Percentiles rank a stretch among this genome's conserved stretches.
Evolutionary conservation across 1,284 basidiomycete genomes (phyloP).

Genomic region (Phlebopus sp.): DNA sequence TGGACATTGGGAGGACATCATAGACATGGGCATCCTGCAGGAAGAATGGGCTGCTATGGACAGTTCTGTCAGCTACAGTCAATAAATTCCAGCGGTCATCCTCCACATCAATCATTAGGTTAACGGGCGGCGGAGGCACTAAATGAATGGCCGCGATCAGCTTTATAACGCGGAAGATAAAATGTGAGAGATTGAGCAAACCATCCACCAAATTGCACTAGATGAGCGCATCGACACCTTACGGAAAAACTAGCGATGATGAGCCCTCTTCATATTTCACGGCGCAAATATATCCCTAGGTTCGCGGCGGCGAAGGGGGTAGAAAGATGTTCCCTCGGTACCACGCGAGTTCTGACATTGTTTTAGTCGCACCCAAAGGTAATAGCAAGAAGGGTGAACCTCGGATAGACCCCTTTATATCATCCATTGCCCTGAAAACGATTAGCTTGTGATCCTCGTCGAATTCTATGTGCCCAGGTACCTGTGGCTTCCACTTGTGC

Average conservation of each 20-base stretch:
- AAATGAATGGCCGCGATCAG: too few relatives aligned
- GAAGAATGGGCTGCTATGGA: slow-evolving; percentile 8
- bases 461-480: slow-evolving; percentile 34
- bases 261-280: background rate
- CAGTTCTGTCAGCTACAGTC: background rate
- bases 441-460: background rate
- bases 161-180: too few relatives aligned
- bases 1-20: slow-evolving; percentile 17
- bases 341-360: slow-evolving; percentile 23
- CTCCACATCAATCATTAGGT: too few relatives aligned
- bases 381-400: slow-evolving; percentile 40
- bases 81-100: too few relatives aligned
- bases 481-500: slow-evolving; percentile 22
- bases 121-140: too few relatives aligned
- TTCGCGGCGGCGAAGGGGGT: background rate
- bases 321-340: slow-evolving; percentile 28
- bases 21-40: slow-evolving; percentile 17
- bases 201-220: too few relatives aligned
- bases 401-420: slow-evolving; percentile 72
- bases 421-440: slow-evolving; percentile 64
- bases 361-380: slow-evolving; percentile 1
- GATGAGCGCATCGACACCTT: too few relatives aligned
- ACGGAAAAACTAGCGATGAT: too few relatives aligned
- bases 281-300: background rate
- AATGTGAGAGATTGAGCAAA: too few relatives aligned